Percentiles rank a stretch among this genome's conserved stretches.
Evolutionary conservation across 371 early-diverging fungal species (phyloP).

Genomic region (Mucor ambiguus): DNA sequence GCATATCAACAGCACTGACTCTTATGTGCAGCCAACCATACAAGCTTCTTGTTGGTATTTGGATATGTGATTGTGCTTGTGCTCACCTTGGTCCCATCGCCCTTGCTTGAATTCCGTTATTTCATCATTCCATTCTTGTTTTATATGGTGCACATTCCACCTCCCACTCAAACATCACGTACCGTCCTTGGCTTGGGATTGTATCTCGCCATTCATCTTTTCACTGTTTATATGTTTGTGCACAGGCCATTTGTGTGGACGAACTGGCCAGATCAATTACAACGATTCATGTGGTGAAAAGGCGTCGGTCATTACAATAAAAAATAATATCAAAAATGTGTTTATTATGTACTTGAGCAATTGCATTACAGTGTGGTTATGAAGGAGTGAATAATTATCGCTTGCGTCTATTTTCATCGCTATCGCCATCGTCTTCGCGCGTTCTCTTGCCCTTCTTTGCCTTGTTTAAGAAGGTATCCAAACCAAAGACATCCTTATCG

Average conservation of each 20-base stretch:
- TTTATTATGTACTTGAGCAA: neutral
- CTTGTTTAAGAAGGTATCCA: slow-evolving; percentile 64
- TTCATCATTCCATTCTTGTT: slow-evolving; percentile 87
- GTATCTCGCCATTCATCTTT: slow-evolving; percentile 56
- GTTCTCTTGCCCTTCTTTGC: slow-evolving; percentile 49
- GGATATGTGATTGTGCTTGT: slow-evolving; percentile 51
- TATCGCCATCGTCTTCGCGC: slow-evolving; percentile 22
- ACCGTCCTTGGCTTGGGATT: slow-evolving; percentile 27
- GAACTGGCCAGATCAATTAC: slow-evolving; percentile 62
- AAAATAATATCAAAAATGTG: neutral
- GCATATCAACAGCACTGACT: neutral
- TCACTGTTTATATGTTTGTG: slow-evolving; percentile 74
- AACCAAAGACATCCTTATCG: slow-evolving; percentile 58
- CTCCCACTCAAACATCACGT: slow-evolving; percentile 16
- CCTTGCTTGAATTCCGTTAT: slow-evolving; percentile 94
- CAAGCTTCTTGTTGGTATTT: slow-evolving; percentile 45
- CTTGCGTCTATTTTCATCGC: slow-evolving; percentile 24
- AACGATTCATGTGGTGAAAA: slow-evolving; percentile 92
- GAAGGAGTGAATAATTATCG: slow-evolving; percentile 2
- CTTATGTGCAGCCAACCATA: slow-evolving; percentile 31
- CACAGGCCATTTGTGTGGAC: slow-evolving; percentile 75
- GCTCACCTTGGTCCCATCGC: slow-evolving; percentile 84
- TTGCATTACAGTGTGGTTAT: neutral
- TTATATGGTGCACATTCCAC: slow-evolving; percentile 67
- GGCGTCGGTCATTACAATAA: neutral